Evolutionary conservation across 768 basidiomycete species (phyloP).

Genomic region (Brasilioporus rufonigricans): DNA sequence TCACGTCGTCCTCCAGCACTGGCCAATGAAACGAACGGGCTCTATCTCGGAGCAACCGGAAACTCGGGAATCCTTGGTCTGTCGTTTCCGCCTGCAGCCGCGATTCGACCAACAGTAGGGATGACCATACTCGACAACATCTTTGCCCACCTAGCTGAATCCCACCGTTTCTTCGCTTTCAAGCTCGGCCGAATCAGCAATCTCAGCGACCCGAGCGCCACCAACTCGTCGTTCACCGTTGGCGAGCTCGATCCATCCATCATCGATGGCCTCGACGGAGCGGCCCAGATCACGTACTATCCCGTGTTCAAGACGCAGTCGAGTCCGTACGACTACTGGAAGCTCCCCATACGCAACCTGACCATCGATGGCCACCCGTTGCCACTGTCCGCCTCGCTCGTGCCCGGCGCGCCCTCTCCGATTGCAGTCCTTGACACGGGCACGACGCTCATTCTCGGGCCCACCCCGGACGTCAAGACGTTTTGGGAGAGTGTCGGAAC

Average conservation of each 20-base stretch:
- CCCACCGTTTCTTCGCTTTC: slow-evolving; percentile 48
- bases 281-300: slow-evolving; percentile 34
- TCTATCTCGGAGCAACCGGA: slow-evolving; percentile 44
- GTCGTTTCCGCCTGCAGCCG: slow-evolving; percentile 45
- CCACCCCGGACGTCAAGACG: slow-evolving; percentile 47
- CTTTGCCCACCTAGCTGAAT: slow-evolving; percentile 39
- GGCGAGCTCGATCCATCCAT: slow-evolving; percentile 43
- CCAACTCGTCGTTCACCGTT: slow-evolving; percentile 49
- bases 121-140: slow-evolving; percentile 47
- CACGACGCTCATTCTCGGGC: slow-evolving; percentile 55
- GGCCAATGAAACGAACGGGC: slow-evolving; percentile 41
- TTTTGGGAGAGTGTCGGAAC: slow-evolving; percentile 50
- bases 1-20: slow-evolving; percentile 35
- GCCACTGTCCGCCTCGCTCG: slow-evolving; percentile 43
- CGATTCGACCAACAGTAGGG: slow-evolving; percentile 46
- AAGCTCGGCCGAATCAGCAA: slow-evolving; percentile 40
- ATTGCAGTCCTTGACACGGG: slow-evolving; percentile 66
- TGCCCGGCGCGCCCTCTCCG: slow-evolving; percentile 38
- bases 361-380: slow-evolving; percentile 44
- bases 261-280: slow-evolving; percentile 25
- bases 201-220: slow-evolving; percentile 11
- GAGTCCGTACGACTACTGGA: slow-evolving; percentile 54
- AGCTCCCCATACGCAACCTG: slow-evolving; percentile 45
- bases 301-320: slow-evolving; percentile 39
- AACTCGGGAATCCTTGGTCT: slow-evolving; percentile 59